These are phyloP conservation scores for Ganoderma meredithae DNA, from an alignment of 1,284 basidiomycete species.

Conservation along the genomic window DNA sequence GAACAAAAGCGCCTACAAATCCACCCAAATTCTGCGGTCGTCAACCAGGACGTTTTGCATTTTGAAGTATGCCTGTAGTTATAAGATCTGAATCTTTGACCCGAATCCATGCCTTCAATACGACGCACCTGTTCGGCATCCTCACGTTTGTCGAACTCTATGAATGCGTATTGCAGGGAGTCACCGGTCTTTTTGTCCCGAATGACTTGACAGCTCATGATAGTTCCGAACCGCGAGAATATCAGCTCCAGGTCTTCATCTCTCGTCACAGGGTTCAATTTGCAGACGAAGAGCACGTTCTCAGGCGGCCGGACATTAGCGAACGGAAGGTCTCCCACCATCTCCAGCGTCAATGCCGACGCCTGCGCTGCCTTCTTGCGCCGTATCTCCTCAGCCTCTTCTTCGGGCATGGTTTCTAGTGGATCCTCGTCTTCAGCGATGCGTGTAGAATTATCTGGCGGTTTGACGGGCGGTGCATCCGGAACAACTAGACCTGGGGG, in stretches of 20 bases:
- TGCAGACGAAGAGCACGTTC: conserved; percentile 99
- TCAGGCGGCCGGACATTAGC: conserved; percentile 98
- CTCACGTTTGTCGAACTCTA: conserved; percentile 95
- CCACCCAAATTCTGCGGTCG: conserved; percentile 98
- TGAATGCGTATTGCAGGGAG: conserved; percentile 97
- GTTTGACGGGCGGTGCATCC: conserved; percentile 78
- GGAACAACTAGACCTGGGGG: conserved; percentile 79
- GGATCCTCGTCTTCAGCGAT: conserved; percentile 94
- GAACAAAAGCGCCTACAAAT: conserved; percentile 69
- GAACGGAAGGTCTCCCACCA: conserved; percentile 99
- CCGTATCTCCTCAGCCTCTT: conserved; percentile 81
- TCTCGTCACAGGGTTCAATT: conserved; percentile 93
- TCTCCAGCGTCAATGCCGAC: conserved; percentile 96
- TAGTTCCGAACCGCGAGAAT: conserved; percentile 94
- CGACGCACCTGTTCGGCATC: conserved; percentile 87
- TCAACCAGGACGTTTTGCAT: conserved; percentile 99
- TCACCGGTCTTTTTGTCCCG: conserved; percentile 96
- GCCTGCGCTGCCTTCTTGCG: conserved; percentile 89
- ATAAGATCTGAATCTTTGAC: neutral
- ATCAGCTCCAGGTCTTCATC: conserved; percentile 98
- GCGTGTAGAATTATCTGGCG: conserved; percentile 85
- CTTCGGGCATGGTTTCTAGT: conserved; percentile 77
- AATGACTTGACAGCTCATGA: conserved; percentile 98
- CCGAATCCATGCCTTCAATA: no score
- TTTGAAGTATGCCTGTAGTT: conserved; percentile 90